Base-by-base conservation (phyloP, 2,329 filamentous ascomycete genomes). In the Cylindrodendrum hubeiense region DNA sequence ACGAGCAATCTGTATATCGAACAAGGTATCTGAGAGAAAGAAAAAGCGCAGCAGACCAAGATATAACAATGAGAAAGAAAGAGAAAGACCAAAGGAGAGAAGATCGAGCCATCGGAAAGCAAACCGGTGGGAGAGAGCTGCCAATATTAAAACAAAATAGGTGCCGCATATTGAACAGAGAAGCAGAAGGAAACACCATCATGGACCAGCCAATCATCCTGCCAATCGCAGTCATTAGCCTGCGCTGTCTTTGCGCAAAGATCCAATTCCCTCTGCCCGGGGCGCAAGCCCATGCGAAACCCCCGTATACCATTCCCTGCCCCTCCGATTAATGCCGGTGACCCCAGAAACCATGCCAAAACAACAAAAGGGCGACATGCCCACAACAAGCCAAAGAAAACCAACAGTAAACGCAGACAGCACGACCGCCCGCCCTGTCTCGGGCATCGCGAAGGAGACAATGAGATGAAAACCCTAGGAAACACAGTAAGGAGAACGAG, bases 21-120 rank as follows among this genome's bases (percentile, higher is more conserved):
- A 87, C 85, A 87, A 87, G 85, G 86, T 87, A 87, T 87, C 83
- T 84, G 83, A 80, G 76, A 79, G 73, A 75, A 72, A 69, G n/a
- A n/a, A 70, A 51, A 58, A 39, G 30, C 10, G 41, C 41, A 28
- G 13, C 37, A 59, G 10, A 24, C 9, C 71, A 67, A 67, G 60
- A 73, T 69, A 66, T 65, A 57, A 69, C 67, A 71, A 67, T 71
- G 67, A 54, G 69, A 57, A 51, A 67, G 69, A 71, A 60, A n/a
- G n/a, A n/a, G n/a, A n/a, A 65, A 64, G 19, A 67, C 30, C 46
- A 71, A 62, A 69, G 65, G 71, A 28, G 52, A 74, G 75, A 64
- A 68, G 60, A 71, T 66, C 68, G 59, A 67, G 33, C 46, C 33
- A 64, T 57, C 34, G 60, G 50, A 64, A 53, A 50, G 67, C 63